Evolutionary conservation across 345 rosid species (phyloP).

Genomic region (Aegle marmelos): DNA sequence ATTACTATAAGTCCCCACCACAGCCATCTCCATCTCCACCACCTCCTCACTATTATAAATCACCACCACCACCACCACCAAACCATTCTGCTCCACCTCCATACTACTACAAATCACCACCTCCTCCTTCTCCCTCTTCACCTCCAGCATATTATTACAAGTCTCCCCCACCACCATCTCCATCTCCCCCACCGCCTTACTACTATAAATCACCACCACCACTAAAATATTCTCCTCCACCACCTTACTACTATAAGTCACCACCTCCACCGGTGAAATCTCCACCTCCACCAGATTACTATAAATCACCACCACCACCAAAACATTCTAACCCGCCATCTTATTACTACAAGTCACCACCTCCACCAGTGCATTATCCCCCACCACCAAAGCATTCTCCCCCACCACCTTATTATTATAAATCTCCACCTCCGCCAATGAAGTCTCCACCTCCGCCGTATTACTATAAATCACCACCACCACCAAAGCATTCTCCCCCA

Average conservation of each 20-base stretch:
- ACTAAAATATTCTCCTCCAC: neutral
- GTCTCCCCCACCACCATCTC: neutral
- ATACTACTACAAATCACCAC: neutral
- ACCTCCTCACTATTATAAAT: no score
- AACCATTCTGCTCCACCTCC: neutral
- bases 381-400: neutral
- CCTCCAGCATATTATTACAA: neutral
- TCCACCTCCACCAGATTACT: neutral
- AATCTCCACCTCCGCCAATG: neutral
- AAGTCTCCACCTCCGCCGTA: neutral
- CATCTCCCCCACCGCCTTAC: neutral
- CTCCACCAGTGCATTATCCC: accelerated
- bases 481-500: neutral
- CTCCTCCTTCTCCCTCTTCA: neutral
- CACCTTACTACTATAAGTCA: neutral
- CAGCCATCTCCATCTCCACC: no score
- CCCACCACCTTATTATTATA: no score
- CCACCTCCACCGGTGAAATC: neutral
- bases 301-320: neutral
- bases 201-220: neutral
- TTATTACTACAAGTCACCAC: neutral
- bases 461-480: neutral
- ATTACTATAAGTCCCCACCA: no score
- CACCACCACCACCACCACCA: neutral
- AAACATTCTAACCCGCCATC: neutral